Conservation (phyloP, 352 stramenopile species). For the Phytophthora litchii region DNA sequence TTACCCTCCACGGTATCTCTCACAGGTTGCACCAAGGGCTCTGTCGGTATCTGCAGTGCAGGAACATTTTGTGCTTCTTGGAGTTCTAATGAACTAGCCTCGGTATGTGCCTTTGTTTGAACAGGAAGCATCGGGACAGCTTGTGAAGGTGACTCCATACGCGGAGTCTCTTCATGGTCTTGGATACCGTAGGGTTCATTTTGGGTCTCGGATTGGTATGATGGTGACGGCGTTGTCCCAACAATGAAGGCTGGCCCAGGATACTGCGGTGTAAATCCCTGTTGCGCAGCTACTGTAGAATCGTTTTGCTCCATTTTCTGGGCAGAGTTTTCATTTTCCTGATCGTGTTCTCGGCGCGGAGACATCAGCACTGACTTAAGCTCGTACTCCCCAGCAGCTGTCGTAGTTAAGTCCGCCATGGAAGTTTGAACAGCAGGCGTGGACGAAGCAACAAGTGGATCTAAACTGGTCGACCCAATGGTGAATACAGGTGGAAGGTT, state of each 20-base stretch:
- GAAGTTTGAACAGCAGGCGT: conserved; percentile 7
- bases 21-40: too few species aligned
- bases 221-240: conserved; percentile 19
- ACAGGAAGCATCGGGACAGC: conserved; percentile 15
- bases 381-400: conserved; percentile 32
- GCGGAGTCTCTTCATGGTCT: conserved; percentile 13
- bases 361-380: conserved; percentile 46
- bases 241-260: conserved; percentile 26
- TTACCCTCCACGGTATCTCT: too few species aligned
- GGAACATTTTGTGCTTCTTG: conserved; percentile 1
- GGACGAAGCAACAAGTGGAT: conserved; percentile 29
- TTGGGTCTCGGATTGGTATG: conserved; percentile 5
- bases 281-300: neutral
- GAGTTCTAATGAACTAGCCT: conserved; percentile 7
- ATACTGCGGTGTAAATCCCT: conserved; percentile 22
- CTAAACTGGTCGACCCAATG: conserved; percentile 36
- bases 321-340: conserved; percentile 2
- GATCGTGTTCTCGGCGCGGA: conserved; percentile 22
- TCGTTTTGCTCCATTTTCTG: conserved; percentile 16
- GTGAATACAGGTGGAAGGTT: conserved; percentile 41
- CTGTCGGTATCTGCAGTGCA: neutral
- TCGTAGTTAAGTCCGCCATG: conserved; percentile 1
- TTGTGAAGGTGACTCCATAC: conserved; percentile 18
- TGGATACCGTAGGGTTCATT: conserved; percentile 12
- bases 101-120: neutral